Evolutionary conservation across 2,329 filamentous ascomycete genomes (phyloP), one percentile per base, ranked within the genome.

Genomic region (Colletotrichum costaricense): DNA sequence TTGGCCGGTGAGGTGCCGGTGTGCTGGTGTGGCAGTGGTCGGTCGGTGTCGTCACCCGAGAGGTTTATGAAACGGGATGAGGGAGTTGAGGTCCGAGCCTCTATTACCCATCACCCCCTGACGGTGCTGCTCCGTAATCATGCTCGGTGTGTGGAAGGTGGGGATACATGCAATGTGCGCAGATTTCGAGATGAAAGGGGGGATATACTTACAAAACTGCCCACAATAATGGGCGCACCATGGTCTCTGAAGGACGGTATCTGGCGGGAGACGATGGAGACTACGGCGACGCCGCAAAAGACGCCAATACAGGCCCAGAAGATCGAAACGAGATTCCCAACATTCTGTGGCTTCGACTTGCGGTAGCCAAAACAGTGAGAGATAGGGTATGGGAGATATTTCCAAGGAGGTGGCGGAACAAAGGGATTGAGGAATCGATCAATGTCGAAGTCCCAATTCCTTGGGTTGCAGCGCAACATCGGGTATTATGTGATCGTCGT

Each of bases 391-490:
- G 95, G 95, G 1, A 97, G 79, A 57, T 85, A 83, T 33, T 88
- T 84, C 80, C 94, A 88, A 76, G 89, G 90, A 54, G 93, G 92
- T 16, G 88, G 84, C 9, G 93, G 93, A 28, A 97, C 79, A 73
- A 91, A 86, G 3, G 88, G 93, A 80, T 96, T 95, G 63, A 97
- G 80, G 79, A 92, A 90, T n/a, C 83, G 84, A 85, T 98, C 95
- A 75, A 97, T 89, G 82, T 97, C 90, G 82, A 97, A 91, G 78
- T 92, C 86, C 84, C 86, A 88, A 38, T 55, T 38, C 22, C 24
- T 65, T 26, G 64, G 72, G 59, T 74, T 68, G 72, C 60, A 73
- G 24, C 56, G 67, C 70, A 38, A 62, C 70, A 73, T 73, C 35
- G 56, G 60, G 33, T 49, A 22, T 49, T 16, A 56, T 28, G 60